Percentiles rank a stretch among this genome's conserved stretches.
Evolutionary conservation across 2,329 filamentous ascomycete genomes (phyloP).

Genomic region (Madurella fahalii): DNA sequence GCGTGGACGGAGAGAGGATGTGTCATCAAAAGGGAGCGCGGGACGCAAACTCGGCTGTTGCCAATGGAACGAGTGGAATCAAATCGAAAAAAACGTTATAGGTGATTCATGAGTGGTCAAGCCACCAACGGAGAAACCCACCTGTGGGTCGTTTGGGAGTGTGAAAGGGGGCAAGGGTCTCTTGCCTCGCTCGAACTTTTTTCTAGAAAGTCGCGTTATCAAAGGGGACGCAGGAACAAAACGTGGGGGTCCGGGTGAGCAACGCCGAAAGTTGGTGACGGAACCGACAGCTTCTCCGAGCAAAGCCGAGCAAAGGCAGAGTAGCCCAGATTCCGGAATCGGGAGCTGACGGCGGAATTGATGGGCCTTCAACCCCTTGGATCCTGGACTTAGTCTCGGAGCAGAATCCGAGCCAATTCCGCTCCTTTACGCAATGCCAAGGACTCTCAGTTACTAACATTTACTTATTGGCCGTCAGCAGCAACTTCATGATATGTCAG

Average conservation of each 20-base stretch:
- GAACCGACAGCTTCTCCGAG: slow-evolving; percentile 16
- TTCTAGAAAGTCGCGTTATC: neutral
- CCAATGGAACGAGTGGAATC: slow-evolving; percentile 20
- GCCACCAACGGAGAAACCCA: neutral
- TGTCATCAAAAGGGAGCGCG: slow-evolving; percentile 13
- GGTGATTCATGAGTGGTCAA: neutral
- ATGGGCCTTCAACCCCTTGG: too few relatives aligned
- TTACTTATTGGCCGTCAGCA: neutral
- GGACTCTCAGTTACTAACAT: neutral
- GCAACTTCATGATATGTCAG: neutral
- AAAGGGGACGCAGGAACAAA: neutral
- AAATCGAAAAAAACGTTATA: slow-evolving; percentile 20
- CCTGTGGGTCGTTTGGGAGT: slow-evolving; percentile 2
- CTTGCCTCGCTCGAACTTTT: neutral
- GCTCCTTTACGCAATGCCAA: slow-evolving; percentile 6
- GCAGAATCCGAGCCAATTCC: neutral
- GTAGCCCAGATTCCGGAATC: neutral
- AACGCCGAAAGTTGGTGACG: slow-evolving; percentile 3
- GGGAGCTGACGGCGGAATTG: neutral
- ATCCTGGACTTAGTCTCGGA: neutral
- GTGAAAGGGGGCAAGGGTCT: neutral
- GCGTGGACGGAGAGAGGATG: slow-evolving; percentile 4
- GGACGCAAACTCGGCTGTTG: slow-evolving; percentile 16
- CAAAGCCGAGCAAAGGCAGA: neutral
- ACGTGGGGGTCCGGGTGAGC: neutral